Conservation (phyloP, 2,329 filamentous ascomycete species). For the Aureobasidium vineae region DNA sequence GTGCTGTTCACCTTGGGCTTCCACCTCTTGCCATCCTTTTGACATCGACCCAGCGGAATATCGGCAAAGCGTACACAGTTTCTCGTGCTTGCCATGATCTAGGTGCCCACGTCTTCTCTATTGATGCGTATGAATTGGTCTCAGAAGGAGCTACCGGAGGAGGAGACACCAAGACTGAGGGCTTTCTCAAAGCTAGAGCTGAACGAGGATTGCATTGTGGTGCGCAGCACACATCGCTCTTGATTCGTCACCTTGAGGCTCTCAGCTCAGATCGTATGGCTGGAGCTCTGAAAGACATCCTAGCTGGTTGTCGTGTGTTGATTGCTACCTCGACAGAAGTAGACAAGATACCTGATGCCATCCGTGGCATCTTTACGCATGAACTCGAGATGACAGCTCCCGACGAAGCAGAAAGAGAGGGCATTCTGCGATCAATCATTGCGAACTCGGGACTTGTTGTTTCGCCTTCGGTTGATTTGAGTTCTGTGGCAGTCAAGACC, state of each 20-base stretch:
- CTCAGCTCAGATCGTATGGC: slow-evolving; percentile 89
- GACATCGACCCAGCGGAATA: slow-evolving; percentile 86
- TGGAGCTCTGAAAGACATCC: slow-evolving; percentile 76
- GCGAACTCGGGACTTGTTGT: slow-evolving; percentile 72
- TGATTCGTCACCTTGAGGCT: slow-evolving; percentile 89
- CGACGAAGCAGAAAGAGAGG: slow-evolving; percentile 87
- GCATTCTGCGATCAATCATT: slow-evolving; percentile 76
- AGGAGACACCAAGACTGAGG: slow-evolving; percentile 91
- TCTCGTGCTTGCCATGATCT: slow-evolving; percentile 78
- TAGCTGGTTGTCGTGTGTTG: slow-evolving; percentile 75
- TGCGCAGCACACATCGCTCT: slow-evolving; percentile 72
- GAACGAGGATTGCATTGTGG: slow-evolving; percentile 89
- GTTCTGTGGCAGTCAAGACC: slow-evolving; percentile 86
- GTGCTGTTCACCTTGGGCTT: slow-evolving; percentile 82
- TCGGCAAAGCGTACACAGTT: slow-evolving; percentile 84
- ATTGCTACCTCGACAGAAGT: slow-evolving; percentile 94
- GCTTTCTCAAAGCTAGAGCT: slow-evolving; percentile 79
- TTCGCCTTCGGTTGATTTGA: slow-evolving; percentile 78
- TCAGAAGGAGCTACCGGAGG: slow-evolving; percentile 87
- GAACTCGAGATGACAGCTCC: slow-evolving; percentile 92
- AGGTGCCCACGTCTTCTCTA: slow-evolving; percentile 81
- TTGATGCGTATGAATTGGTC: slow-evolving; percentile 90
- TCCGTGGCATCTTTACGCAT: slow-evolving; percentile 89
- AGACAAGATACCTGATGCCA: slow-evolving; percentile 87
- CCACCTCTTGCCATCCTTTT: slow-evolving; percentile 85